Evolutionary conservation across 257 asterid genomes (phyloP).

Genomic region (Fraxinus pennsylvanica): DNA sequence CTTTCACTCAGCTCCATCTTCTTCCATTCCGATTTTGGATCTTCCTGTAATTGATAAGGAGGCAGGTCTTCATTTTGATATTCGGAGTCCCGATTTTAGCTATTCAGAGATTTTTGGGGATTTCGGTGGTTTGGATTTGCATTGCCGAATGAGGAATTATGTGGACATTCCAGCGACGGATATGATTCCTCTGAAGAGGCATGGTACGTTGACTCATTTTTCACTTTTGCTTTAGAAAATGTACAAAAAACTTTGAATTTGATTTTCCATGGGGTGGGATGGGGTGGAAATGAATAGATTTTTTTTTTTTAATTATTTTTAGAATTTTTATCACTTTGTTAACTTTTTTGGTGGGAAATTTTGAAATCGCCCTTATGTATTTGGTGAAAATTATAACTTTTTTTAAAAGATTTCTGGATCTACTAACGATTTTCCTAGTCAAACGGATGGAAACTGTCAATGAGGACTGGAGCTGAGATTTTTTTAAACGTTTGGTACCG

Average conservation of each 20-base stretch:
- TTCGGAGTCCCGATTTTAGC: constrained; percentile 48
- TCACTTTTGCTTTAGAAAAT: background rate
- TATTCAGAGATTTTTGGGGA: constrained; percentile 71
- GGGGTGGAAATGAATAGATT: too few relatives aligned
- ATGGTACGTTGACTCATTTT: constrained; percentile 44
- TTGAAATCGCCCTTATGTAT: too few relatives aligned
- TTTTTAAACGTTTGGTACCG: too few relatives aligned
- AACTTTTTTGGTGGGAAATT: too few relatives aligned
- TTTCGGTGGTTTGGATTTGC: constrained; percentile 44
- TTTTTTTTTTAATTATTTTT: too few relatives aligned
- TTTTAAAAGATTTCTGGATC: too few relatives aligned
- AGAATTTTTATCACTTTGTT: too few relatives aligned
- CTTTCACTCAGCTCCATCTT: constrained; percentile 63
- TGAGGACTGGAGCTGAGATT: too few relatives aligned
- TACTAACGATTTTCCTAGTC: too few relatives aligned
- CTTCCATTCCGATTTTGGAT: constrained; percentile 79
- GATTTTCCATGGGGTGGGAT: too few relatives aligned
- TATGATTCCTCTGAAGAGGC: constrained; percentile 67
- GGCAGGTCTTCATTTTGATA: constrained; percentile 39
- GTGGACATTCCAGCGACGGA: constrained; percentile 46
- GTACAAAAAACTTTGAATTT: background rate
- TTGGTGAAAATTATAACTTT: too few relatives aligned
- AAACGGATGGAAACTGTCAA: too few relatives aligned
- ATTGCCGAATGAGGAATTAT: constrained; percentile 58
- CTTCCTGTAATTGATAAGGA: constrained; percentile 52